Percentiles rank a stretch among this genome's conserved stretches.
phyloP scores from a whole-genome alignment of 75 land plant genomes.

The Adiantum capillusveneris region DNA sequence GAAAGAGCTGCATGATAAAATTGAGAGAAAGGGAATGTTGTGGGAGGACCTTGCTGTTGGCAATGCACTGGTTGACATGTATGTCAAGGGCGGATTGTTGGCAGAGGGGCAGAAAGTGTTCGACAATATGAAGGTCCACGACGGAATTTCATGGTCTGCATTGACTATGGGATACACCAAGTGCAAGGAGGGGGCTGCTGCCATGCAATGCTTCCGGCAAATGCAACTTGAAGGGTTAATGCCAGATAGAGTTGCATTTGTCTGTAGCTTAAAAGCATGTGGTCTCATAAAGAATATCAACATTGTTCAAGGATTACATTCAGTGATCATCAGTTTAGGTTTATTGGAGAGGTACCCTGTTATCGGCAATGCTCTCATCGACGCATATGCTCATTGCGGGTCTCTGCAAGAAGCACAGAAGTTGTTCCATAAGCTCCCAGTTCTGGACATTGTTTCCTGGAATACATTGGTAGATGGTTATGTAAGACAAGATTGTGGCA shows the following conservation, averaged over 20 bases:
- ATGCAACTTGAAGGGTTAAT: constrained; percentile 8
- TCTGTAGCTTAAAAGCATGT: constrained; percentile 2
- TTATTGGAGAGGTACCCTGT: not conserved
- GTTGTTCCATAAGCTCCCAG: constrained; percentile 14
- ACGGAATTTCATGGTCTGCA: constrained; percentile 17
- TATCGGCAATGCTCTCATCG: constrained; percentile 17
- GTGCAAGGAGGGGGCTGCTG: not conserved
- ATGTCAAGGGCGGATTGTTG: constrained; percentile 1
- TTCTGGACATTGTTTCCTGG: constrained; percentile 23
- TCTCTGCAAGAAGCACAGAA: not conserved
- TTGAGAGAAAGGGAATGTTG: not conserved
- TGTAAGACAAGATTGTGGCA: constrained; percentile 8
- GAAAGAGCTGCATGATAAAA: constrained; percentile 16
- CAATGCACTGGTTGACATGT: constrained; percentile 5
- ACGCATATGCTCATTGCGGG: constrained; percentile 15
- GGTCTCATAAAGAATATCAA: not conserved
- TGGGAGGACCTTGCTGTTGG: not conserved
- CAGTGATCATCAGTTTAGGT: not conserved
- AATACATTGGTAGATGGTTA: constrained; percentile 29
- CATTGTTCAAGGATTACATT: not conserved
- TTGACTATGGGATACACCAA: constrained; percentile 2
- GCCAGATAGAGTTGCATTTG: not conserved
- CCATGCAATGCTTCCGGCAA: constrained; percentile 4
- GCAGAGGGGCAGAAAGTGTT: constrained; percentile 1
- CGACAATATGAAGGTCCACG: not conserved